Evolutionary conservation across 1,284 basidiomycete species (phyloP).

Genomic region (Jaminaea rosea): DNA sequence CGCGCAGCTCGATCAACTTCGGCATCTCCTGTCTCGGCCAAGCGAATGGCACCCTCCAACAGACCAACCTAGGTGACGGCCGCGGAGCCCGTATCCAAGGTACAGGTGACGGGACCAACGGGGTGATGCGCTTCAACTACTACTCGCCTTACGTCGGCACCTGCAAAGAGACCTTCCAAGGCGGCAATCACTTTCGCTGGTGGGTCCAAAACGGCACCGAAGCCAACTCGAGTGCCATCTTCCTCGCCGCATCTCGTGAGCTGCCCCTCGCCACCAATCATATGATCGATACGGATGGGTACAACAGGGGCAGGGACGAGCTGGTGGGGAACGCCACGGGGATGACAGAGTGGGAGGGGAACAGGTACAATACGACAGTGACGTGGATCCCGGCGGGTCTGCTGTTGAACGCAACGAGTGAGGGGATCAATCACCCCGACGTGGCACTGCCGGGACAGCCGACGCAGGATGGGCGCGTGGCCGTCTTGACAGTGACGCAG

Average conservation of each 20-base stretch:
- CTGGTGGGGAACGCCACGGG: conserved; percentile 50
- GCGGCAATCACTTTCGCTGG: conserved; percentile 83
- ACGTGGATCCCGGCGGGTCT: conserved; percentile 35
- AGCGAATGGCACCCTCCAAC: conserved; percentile 29
- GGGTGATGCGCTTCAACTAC: conserved; percentile 38
- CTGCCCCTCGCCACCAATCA: conserved; percentile 22
- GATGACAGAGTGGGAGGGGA: conserved; percentile 43
- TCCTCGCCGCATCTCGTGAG: conserved; percentile 57
- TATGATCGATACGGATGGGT: conserved; percentile 27
- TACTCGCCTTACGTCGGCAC: conserved; percentile 24
- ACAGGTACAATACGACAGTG: conserved; percentile 29
- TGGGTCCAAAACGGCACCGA: conserved; percentile 67
- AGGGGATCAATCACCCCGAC: conserved; percentile 60
- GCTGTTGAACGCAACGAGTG: conserved; percentile 41
- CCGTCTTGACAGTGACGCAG: conserved; percentile 61
- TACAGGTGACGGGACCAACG: conserved; percentile 29
- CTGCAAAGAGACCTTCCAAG: conserved; percentile 64
- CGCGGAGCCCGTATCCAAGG: conserved; percentile 26
- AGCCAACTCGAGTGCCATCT: conserved; percentile 66
- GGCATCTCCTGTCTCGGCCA: conserved; percentile 45
- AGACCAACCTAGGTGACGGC: conserved; percentile 34
- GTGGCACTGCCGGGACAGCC: conserved; percentile 58
- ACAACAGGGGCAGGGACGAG: conserved; percentile 58
- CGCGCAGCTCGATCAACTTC: conserved; percentile 34
- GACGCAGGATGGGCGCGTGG: conserved; percentile 75